A percentile compares a stretch with the other conserved stretches of the same genome.
Conservation (phyloP, 2,329 filamentous ascomycete genomes). For the Ampelomyces quisqualis region DNA sequence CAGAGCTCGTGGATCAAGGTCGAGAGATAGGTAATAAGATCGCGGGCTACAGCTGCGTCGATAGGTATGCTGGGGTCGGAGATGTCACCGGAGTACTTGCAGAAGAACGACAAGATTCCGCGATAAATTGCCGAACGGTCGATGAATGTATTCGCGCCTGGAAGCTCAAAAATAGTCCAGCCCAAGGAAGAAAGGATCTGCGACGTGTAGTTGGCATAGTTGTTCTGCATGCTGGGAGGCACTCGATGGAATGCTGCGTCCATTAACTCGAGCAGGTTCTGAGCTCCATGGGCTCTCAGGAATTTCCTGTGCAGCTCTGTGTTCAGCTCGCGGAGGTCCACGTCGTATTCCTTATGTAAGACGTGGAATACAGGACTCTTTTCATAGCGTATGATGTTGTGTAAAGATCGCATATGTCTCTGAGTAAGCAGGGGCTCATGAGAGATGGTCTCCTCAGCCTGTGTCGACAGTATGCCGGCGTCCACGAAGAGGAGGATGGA, state of each 20-base stretch:
- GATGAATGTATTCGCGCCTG: slow-evolving; percentile 9
- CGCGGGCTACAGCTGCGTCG: slow-evolving; percentile 29
- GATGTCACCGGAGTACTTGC: slow-evolving; percentile 31
- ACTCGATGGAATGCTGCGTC: slow-evolving; percentile 25
- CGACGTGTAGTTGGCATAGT: slow-evolving; percentile 19
- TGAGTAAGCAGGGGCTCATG: slow-evolving; percentile 24
- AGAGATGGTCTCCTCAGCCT: slow-evolving; percentile 18
- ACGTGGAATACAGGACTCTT: slow-evolving; percentile 27
- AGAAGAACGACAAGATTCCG: slow-evolving; percentile 27
- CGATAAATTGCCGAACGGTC: slow-evolving; percentile 23
- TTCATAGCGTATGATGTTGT: slow-evolving; percentile 27
- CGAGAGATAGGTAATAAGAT: slow-evolving; percentile 27
- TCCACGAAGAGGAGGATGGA: slow-evolving; percentile 32
- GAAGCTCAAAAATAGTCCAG: slow-evolving; percentile 20
- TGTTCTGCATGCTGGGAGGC: slow-evolving; percentile 13
- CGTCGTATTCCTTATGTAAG: slow-evolving; percentile 30
- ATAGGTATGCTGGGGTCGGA: slow-evolving; percentile 29
- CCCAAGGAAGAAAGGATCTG: slow-evolving; percentile 27
- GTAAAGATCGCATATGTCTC: slow-evolving; percentile 33
- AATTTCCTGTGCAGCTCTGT: slow-evolving; percentile 26
- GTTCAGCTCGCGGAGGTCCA: slow-evolving; percentile 22
- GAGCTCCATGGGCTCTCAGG: slow-evolving; percentile 25
- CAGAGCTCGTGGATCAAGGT: slow-evolving; percentile 28
- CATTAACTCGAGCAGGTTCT: slow-evolving; percentile 28
- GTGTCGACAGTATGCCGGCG: slow-evolving; percentile 20